Evolutionary conservation across 768 basidiomycete genomes (phyloP).

Genomic region (Termitomyces sp.): DNA sequence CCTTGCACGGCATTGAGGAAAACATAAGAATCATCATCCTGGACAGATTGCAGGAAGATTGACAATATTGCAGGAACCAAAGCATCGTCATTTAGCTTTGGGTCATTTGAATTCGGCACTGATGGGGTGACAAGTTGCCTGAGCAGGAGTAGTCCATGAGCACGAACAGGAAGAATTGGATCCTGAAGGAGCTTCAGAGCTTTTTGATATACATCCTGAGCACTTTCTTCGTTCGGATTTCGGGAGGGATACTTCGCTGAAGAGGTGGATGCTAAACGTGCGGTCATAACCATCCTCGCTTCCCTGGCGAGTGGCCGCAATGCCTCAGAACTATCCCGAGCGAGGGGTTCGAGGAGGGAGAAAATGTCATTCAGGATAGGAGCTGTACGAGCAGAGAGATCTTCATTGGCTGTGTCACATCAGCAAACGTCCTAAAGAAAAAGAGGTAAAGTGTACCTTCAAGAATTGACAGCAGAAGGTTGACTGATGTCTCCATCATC

Average conservation of each 20-base stretch:
- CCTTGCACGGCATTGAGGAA: conserved; percentile 92
- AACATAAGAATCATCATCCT: conserved; percentile 94
- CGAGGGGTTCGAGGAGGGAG: conserved; percentile 52
- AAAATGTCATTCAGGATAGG: conserved; percentile 73
- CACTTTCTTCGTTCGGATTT: conserved; percentile 30
- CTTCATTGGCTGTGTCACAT: conserved; percentile 41
- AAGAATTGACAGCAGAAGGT: conserved; percentile 75
- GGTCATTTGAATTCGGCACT: conserved; percentile 14
- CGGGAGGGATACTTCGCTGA: conserved; percentile 20
- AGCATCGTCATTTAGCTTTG: conserved; percentile 42
- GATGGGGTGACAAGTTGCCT: conserved; percentile 63
- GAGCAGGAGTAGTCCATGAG: conserved; percentile 83
- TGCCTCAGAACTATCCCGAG: conserved; percentile 39
- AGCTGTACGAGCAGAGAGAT: conserved; percentile 52
- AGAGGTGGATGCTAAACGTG: conserved; percentile 64
- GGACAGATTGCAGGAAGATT: conserved; percentile 79
- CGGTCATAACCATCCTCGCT: conserved; percentile 80
- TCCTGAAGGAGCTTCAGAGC: conserved; percentile 88
- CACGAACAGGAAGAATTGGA: conserved; percentile 88
- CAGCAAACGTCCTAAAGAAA: not conserved
- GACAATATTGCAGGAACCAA: conserved; percentile 80
- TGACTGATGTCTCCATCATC: conserved; percentile 73
- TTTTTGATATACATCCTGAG: conserved; percentile 75
- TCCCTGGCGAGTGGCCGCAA: conserved; percentile 65
- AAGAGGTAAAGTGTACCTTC: conserved; percentile 52